A percentile compares a stretch with the other conserved stretches of the same genome.
phyloP scores from a whole-genome alignment of 768 basidiomycete genomes.

The Suillus sp. region DNA sequence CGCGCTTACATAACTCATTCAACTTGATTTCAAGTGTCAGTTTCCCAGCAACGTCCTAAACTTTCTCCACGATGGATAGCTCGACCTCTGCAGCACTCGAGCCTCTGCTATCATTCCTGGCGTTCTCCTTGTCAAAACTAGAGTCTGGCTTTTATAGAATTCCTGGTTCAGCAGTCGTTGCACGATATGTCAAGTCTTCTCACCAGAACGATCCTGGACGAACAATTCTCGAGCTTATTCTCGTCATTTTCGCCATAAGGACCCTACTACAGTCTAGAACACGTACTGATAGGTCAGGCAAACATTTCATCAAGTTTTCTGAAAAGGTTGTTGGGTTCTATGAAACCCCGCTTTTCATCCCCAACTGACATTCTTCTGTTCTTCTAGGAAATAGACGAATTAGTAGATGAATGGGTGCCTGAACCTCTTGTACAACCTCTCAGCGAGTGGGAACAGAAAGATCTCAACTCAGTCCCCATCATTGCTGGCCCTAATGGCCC shows the following conservation, averaged over 20 bases:
- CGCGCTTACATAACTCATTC: background rate
- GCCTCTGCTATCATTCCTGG: slow-evolving; percentile 66
- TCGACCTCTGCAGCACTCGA: slow-evolving; percentile 39
- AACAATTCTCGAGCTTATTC: slow-evolving; percentile 85
- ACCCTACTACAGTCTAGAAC: slow-evolving; percentile 92
- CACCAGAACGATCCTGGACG: slow-evolving; percentile 96
- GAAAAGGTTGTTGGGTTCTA: slow-evolving; percentile 68
- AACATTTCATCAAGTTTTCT: slow-evolving; percentile 87
- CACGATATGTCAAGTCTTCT: slow-evolving; percentile 91
- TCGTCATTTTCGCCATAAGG: slow-evolving; percentile 84
- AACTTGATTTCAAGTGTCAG: background rate
- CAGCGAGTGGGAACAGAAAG: slow-evolving; percentile 56
- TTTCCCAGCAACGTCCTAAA: background rate
- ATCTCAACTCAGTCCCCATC: slow-evolving; percentile 75
- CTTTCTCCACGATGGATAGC: slow-evolving; percentile 37
- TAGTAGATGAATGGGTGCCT: slow-evolving; percentile 94
- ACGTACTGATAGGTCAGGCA: slow-evolving; percentile 78
- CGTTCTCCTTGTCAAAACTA: slow-evolving; percentile 56
- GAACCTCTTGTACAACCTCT: slow-evolving; percentile 77
- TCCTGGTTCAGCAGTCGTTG: slow-evolving; percentile 80
- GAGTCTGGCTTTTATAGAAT: slow-evolving; percentile 72
- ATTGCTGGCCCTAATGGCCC: slow-evolving; percentile 81
- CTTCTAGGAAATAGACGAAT: slow-evolving; percentile 89
- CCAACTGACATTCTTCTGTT: slow-evolving; percentile 11
- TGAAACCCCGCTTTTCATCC: background rate